A percentile compares a stretch with the other conserved stretches of the same genome.
Evolutionary conservation across 306 rosid species (phyloP).

Genomic region (Neltuma alba): DNA sequence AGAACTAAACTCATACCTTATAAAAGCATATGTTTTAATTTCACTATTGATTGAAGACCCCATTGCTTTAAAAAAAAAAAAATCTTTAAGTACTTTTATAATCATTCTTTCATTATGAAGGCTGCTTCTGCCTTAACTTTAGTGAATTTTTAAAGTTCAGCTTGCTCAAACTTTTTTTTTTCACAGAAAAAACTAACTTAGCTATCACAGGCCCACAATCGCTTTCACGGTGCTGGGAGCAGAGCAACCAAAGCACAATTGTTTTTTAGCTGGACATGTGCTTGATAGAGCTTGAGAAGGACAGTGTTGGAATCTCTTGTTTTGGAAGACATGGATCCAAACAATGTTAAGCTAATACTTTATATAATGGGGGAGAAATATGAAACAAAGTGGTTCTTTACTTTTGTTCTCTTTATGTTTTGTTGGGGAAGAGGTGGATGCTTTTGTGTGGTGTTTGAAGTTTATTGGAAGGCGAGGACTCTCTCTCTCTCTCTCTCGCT

Average conservation of each 20-base stretch:
- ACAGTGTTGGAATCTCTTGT: constrained; percentile 55
- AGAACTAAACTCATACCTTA: neutral
- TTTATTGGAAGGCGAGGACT: neutral
- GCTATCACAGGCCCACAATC: constrained; percentile 30
- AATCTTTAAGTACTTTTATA: neutral
- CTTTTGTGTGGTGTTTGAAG: constrained; percentile 23
- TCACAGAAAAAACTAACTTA: neutral
- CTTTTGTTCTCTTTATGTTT: constrained; percentile 28
- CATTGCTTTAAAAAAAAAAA: neutral
- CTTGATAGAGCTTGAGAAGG: constrained; percentile 47
- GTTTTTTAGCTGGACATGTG: constrained; percentile 49
- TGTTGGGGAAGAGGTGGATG: constrained; percentile 20
- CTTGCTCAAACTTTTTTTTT: neutral
- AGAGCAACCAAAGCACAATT: constrained; percentile 39
- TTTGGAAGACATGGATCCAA: constrained; percentile 41
- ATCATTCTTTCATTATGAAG: neutral
- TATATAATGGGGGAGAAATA: neutral
- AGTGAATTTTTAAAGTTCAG: neutral
- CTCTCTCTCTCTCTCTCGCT: constrained; percentile 7
- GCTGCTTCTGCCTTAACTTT: neutral
- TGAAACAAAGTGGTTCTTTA: constrained; percentile 12
- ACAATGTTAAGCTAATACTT: constrained; percentile 35
- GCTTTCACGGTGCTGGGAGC: constrained; percentile 42
- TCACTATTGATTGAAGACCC: neutral
- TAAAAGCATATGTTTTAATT: neutral